These are phyloP conservation scores for Cladophialophora exuberans DNA, from an alignment of 2,329 filamentous ascomycete species.

Conservation along the genomic window DNA sequence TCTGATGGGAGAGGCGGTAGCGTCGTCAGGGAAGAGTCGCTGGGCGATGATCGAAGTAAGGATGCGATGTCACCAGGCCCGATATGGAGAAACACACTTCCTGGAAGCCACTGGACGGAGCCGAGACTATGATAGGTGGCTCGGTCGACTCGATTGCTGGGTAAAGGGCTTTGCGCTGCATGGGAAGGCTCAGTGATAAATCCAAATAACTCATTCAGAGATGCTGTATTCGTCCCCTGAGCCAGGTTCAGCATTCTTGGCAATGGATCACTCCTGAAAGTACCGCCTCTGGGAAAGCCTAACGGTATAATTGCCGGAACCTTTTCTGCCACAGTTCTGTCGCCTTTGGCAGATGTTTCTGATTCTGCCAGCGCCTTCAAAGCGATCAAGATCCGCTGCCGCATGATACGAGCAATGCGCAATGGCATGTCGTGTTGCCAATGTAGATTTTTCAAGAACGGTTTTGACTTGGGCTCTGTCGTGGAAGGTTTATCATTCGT, in stretches of 20 bases:
- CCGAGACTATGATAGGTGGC: constrained; percentile 6
- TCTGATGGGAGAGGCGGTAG: constrained; percentile 7
- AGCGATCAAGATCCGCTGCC: constrained; percentile 22
- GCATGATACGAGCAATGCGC: constrained; percentile 26
- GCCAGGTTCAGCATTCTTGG: background rate
- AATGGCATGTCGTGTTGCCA: constrained; percentile 29
- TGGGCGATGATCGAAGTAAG: background rate
- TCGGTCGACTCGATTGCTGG: background rate
- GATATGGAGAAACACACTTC: constrained; percentile 22
- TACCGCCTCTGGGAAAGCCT: constrained; percentile 5
- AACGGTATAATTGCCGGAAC: constrained; percentile 5
- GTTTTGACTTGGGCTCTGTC: background rate
- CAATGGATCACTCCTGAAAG: constrained; percentile 6
- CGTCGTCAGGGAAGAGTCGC: background rate
- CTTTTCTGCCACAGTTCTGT: background rate
- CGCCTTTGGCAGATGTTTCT: background rate
- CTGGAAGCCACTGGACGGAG: constrained; percentile 15
- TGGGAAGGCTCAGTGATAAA: background rate
- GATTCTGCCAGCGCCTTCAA: constrained; percentile 17
- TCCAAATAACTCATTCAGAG: too few relatives aligned
- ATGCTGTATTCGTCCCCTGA: too few relatives aligned
- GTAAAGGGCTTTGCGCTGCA: background rate
- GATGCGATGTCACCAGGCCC: constrained; percentile 5
- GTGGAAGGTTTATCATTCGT: background rate
- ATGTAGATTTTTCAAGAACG: constrained; percentile 17